These are phyloP conservation scores for Phytophthora citrophthora DNA, from an alignment of 352 stramenopile genomes.

Conservation along the genomic window DNA sequence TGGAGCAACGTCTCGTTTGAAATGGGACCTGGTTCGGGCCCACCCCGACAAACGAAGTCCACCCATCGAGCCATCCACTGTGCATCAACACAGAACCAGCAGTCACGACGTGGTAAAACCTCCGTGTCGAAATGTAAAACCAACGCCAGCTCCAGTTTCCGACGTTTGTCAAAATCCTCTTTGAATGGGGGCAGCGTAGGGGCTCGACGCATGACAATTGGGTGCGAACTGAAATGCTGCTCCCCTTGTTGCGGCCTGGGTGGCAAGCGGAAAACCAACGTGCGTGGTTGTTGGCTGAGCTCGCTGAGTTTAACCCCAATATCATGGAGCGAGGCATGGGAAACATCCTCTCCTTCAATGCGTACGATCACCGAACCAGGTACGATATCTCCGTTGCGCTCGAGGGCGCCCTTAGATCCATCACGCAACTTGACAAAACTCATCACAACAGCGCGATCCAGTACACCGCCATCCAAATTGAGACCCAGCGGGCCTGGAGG, in stretches of 20 bases:
- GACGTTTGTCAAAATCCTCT: constrained; percentile 63
- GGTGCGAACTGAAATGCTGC: background rate
- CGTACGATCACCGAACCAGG: constrained; percentile 61
- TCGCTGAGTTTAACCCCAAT: constrained; percentile 51
- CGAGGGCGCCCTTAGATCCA: constrained; percentile 56
- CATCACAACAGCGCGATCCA: constrained; percentile 61
- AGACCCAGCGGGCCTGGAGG: constrained; percentile 71
- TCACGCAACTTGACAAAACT: constrained; percentile 69
- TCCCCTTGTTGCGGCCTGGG: constrained; percentile 6
- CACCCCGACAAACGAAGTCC: constrained; percentile 56
- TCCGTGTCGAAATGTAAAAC: constrained; percentile 69
- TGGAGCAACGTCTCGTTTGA: constrained; percentile 66
- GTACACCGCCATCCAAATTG: constrained; percentile 60
- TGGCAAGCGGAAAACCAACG: constrained; percentile 60
- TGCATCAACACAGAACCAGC: constrained; percentile 75
- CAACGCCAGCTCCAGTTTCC: constrained; percentile 67
- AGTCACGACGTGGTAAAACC: constrained; percentile 64
- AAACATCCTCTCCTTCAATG: constrained; percentile 77
- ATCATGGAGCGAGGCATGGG: constrained; percentile 40
- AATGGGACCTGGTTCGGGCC: constrained; percentile 64
- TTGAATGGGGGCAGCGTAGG: constrained; percentile 26
- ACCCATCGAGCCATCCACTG: constrained; percentile 74
- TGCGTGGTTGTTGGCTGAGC: constrained; percentile 41
- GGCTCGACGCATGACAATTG: constrained; percentile 10
- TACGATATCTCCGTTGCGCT: constrained; percentile 59